Conservation (phyloP, 345 rosid genomes). For the Brassica carinata region DNA sequence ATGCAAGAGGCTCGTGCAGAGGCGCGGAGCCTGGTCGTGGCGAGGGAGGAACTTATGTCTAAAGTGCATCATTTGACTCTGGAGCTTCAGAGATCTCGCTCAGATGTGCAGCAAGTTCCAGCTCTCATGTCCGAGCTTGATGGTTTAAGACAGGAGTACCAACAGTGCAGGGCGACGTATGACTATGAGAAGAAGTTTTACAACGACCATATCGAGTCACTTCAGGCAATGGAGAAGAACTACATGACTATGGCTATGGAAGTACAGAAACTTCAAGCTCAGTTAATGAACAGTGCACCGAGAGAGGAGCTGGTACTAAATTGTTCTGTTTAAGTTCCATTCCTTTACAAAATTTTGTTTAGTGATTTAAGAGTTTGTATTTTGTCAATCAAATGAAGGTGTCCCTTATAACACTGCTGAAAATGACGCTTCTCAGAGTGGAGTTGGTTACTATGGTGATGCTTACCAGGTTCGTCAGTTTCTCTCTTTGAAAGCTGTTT, state of each 20-base stretch:
- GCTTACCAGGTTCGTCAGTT: slow-evolving; percentile 42
- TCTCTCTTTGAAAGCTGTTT: slow-evolving; percentile 19
- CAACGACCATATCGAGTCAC: slow-evolving; percentile 89
- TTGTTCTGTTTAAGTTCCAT: too few relatives aligned
- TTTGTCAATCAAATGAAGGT: slow-evolving; percentile 46
- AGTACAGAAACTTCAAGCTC: slow-evolving; percentile 87
- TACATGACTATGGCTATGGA: slow-evolving; percentile 84
- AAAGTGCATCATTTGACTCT: slow-evolving; percentile 76
- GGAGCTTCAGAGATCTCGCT: slow-evolving; percentile 72
- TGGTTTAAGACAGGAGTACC: slow-evolving; percentile 80
- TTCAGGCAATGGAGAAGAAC: slow-evolving; percentile 91
- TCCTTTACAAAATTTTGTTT: too few relatives aligned
- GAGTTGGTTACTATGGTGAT: slow-evolving; percentile 58
- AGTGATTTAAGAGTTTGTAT: slow-evolving; percentile 13
- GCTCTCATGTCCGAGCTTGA: slow-evolving; percentile 82
- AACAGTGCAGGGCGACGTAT: slow-evolving; percentile 88
- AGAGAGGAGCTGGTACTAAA: background rate
- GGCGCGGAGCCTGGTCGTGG: slow-evolving; percentile 65
- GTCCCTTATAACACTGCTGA: slow-evolving; percentile 59
- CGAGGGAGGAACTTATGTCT: slow-evolving; percentile 79
- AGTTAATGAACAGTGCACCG: slow-evolving; percentile 47
- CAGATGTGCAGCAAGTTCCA: slow-evolving; percentile 80
- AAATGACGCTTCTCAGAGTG: slow-evolving; percentile 53
- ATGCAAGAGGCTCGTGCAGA: slow-evolving; percentile 75
- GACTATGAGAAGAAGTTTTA: slow-evolving; percentile 88